These are phyloP conservation scores for Dimargaris xerosporica DNA, from an alignment of 192 early-diverging fungal genomes.

Conservation along the genomic window DNA sequence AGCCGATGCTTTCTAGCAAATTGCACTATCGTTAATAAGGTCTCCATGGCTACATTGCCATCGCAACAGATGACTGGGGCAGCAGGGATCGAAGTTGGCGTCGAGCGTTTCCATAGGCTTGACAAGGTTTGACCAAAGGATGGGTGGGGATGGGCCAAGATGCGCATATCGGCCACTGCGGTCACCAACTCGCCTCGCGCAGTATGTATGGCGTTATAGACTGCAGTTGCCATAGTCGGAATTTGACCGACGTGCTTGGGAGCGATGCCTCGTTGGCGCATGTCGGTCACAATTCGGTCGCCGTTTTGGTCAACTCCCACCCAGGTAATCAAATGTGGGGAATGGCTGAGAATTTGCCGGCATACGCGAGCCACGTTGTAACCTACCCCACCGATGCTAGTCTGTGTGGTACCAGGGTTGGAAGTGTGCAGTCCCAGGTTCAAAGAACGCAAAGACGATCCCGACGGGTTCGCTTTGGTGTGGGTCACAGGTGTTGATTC, in stretches of 20 bases:
- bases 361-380: slow-evolving; percentile 82
- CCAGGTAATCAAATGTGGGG: slow-evolving; percentile 44
- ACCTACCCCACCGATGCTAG: slow-evolving; percentile 77
- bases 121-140: too few relatives aligned
- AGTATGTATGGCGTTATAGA: slow-evolving; percentile 68
- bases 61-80: slow-evolving; percentile 48
- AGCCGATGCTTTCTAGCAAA: slow-evolving; percentile 14
- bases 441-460: neutral
- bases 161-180: slow-evolving; percentile 88
- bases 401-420: slow-evolving; percentile 46
- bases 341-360: slow-evolving; percentile 33
- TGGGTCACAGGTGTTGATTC: neutral
- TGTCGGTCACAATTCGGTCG: slow-evolving; percentile 28
- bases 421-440: slow-evolving; percentile 39
- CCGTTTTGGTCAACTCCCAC: slow-evolving; percentile 64
- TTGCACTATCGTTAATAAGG: slow-evolving; percentile 28
- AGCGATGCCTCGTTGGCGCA: slow-evolving; percentile 43
- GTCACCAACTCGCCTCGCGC: slow-evolving; percentile 50
- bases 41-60: slow-evolving; percentile 42
- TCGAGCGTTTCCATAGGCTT: neutral
- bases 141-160: slow-evolving; percentile 32
- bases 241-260: slow-evolving; percentile 11
- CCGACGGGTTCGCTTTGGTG: neutral
- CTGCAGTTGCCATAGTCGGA: slow-evolving; percentile 38
- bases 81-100: slow-evolving; percentile 3